These are phyloP conservation scores for Emergomyces pasteurianus DNA, from an alignment of 2,329 filamentous ascomycete species.

Conservation along the genomic window DNA sequence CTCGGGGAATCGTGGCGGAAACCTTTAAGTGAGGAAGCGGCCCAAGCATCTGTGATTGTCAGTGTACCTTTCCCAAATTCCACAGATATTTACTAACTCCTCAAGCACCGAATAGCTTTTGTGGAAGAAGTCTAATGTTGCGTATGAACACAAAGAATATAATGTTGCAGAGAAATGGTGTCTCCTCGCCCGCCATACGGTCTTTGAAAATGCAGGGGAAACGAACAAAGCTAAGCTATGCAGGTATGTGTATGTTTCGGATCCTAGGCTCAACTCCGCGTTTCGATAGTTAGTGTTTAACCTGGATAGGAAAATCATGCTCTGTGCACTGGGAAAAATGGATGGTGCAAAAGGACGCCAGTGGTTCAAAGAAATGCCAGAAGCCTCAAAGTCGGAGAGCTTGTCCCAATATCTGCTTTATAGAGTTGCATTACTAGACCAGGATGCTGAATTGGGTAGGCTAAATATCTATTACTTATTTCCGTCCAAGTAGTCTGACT, in stretches of 20 bases:
- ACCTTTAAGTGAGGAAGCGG: conserved; percentile 46
- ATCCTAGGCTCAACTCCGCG: not conserved
- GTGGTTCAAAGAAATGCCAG: conserved; percentile 48
- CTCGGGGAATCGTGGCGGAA: conserved; percentile 36
- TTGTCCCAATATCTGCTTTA: conserved; percentile 65
- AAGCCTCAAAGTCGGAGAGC: conserved; percentile 45
- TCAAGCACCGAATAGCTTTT: conserved; percentile 45
- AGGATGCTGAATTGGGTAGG: conserved; percentile 43
- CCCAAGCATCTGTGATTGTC: conserved; percentile 38
- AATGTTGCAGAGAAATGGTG: conserved; percentile 58
- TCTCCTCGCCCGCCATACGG: conserved; percentile 49
- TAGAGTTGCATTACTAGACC: conserved; percentile 52
- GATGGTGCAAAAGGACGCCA: conserved; percentile 44
- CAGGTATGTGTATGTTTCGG: conserved; percentile 35
- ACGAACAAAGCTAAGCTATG: conserved; percentile 56
- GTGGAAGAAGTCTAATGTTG: conserved; percentile 64
- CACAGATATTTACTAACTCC: conserved; percentile 3
- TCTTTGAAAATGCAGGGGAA: conserved; percentile 55
- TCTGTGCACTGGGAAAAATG: conserved; percentile 52
- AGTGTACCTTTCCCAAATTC: conserved; percentile 6
- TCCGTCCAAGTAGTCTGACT: conserved; percentile 1
- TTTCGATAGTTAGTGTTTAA: conserved; percentile 6
- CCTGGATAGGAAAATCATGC: conserved; percentile 53
- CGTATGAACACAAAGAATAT: conserved; percentile 42
- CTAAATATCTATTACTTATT: conserved; percentile 6